Evolutionary conservation across 2,329 filamentous ascomycete species (phyloP), one percentile per base, ranked within the genome.

Genomic region (Ceratocystiopsis sp.): DNA sequence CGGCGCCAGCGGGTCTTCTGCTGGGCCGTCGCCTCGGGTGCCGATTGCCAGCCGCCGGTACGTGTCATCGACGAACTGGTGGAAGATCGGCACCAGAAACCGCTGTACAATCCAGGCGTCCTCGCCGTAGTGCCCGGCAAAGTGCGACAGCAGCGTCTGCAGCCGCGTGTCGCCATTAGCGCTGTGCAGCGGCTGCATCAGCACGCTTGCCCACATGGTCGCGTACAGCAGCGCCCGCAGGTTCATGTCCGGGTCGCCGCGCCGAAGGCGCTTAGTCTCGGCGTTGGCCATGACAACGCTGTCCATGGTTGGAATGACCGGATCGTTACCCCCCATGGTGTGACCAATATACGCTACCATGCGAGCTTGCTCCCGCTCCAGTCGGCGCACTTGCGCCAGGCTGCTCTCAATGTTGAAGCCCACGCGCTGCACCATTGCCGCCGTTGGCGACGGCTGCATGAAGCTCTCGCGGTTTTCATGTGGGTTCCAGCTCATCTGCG

Each of bases 341-440:
- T 7, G 7, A 8, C 25, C 25, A 10, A 7, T 29, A 8, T 8
- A 10, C 25, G 25, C 25, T 8, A 8, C 25, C 25, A 29, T 9
- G 25, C 25, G 25, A 8, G 9, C 45, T 72, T 64, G 53, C 77
- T 67, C 38, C 19, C 19, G 19, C 19, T 29, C 25, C 25, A 29
- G 25, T 2, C 10, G 25, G 25, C 25, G 6, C 10, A 11, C 46
- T 44, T 45, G 44, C 16, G 42, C 38, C 41, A 53, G 85, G 1
- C 82, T 83, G 38, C 77, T 77, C 52, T 82, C 69, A 50, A 96
- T 87, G 59, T 93, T 95, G 52, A 80, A 77, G 14, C 79, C 78
- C 11, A 80, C 82, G 42, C 86, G 77, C 51, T 83, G 67, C 9
- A 86, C 75, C 50, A 94, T 75, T 44, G 80, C 72, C 3, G 73